Percentiles rank a stretch among this genome's conserved stretches.
Evolutionary conservation across 495 filamentous ascomycete genomes (phyloP).

Genomic region (Glonium stellatum): DNA sequence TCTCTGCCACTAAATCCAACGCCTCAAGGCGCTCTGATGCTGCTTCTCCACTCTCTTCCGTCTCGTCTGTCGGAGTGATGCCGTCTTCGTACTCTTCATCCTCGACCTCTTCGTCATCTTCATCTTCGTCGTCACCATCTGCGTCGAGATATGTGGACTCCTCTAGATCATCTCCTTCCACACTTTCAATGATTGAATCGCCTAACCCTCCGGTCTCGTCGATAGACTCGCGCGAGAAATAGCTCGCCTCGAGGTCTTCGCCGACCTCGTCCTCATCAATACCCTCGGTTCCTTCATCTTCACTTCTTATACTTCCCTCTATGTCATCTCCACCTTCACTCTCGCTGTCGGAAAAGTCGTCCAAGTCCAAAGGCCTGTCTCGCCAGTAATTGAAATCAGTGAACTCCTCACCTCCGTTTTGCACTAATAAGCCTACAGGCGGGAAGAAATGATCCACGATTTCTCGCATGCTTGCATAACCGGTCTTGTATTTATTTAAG

Average conservation of each 20-base stretch:
- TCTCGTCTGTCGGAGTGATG: constrained; percentile 11
- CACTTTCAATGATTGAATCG: constrained; percentile 30
- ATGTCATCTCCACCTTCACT: constrained; percentile 39
- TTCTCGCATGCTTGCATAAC: constrained; percentile 93
- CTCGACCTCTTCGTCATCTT: constrained; percentile 37
- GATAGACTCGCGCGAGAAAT: constrained; percentile 27
- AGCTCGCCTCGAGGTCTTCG: constrained; percentile 37
- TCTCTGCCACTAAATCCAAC: not conserved
- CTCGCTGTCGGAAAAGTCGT: constrained; percentile 36
- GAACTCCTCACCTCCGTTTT: constrained; percentile 37
- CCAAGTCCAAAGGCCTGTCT: constrained; percentile 33
- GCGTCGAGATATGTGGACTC: constrained; percentile 28
- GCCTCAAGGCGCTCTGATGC: not conserved
- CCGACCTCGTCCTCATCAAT: constrained; percentile 24
- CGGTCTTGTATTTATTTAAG: constrained; percentile 91
- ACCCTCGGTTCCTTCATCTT: constrained; percentile 41
- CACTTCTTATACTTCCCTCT: constrained; percentile 29
- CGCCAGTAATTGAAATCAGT: constrained; percentile 44
- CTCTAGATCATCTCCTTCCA: constrained; percentile 29
- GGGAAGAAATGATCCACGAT: constrained; percentile 89
- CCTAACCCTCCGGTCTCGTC: constrained; percentile 30
- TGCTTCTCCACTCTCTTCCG: not conserved
- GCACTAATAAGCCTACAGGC: constrained; percentile 35
- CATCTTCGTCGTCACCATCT: constrained; percentile 39
- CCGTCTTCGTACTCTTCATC: constrained; percentile 25